Percentiles rank a stretch among this genome's conserved stretches.
These are phyloP conservation scores for Sugiyamaella valdiviana DNA, from an alignment of 805 yeast species.

Conservation along the genomic window DNA sequence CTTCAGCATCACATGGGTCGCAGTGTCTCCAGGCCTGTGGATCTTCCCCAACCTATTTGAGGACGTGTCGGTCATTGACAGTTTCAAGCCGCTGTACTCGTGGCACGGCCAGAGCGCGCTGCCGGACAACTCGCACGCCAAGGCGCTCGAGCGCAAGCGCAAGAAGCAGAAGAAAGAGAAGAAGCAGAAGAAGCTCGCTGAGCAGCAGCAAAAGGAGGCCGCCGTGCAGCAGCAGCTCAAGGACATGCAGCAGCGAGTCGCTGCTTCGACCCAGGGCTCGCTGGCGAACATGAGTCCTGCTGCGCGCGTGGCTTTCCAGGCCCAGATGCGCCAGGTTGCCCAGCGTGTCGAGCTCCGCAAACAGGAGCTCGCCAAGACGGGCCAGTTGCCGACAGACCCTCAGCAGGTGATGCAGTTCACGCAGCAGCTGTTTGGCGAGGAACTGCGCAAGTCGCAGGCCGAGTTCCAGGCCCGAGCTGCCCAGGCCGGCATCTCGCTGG, in stretches of 20 bases:
- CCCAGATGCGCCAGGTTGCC: conserved; percentile 1
- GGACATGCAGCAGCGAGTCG: not conserved
- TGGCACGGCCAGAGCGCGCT: conserved; percentile 49
- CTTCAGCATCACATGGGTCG: conserved; percentile 51
- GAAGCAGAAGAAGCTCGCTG: conserved; percentile 17
- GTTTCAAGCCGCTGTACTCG: conserved; percentile 84
- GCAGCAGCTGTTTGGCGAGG: not conserved
- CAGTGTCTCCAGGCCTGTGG: conserved; percentile 79
- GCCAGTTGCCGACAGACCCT: not conserved
- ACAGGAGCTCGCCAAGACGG: not conserved
- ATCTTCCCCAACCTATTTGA: conserved; percentile 91
- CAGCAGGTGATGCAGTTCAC: not conserved
- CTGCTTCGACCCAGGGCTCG: not conserved
- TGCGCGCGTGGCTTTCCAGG: not conserved
- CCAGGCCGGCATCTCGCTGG: not conserved
- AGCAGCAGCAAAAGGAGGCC: not conserved
- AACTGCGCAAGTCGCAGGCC: not conserved
- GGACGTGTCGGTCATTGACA: conserved; percentile 88
- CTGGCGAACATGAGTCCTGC: not conserved
- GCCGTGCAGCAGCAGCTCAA: not conserved
- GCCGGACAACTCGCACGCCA: conserved; percentile 6
- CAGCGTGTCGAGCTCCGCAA: conserved; percentile 1
- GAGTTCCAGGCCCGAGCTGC: not conserved
- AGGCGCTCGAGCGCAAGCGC: not conserved
- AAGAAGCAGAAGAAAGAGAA: conserved; percentile 13